Evolutionary conservation across 495 filamentous ascomycete species (phyloP), one percentile per base, ranked within the genome.

Genomic region (Podospora bellae-mahoneyi): DNA sequence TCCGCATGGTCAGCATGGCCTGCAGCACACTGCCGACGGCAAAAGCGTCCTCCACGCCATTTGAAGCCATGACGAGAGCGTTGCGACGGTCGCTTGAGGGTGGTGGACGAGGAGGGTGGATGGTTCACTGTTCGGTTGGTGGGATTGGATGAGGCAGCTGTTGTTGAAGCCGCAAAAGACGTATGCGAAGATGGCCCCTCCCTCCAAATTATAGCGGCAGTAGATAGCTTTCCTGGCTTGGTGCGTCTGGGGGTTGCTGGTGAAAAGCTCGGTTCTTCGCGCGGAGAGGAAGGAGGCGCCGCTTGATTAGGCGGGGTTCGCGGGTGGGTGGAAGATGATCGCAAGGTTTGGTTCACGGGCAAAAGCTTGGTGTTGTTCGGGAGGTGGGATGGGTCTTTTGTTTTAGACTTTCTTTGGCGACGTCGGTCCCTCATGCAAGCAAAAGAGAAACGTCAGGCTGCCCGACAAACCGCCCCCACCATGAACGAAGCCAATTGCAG

Each of bases 1-100:
- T 92, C 78, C 92, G 90, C 92, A 99, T 96, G 67, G 93, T 96
- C 76, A 88, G 83, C 81, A 97, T 86, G 67, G 96, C 96, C 72
- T 87, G 86, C 72, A 97, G 85, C 69, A 99, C 91, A 72, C 75
- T 78, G 65, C 75, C 75, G 74, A 92, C 90, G 75, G 86, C 87
- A 80, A 96, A 95, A 81, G 85, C 87, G 80, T 87, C 87, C 76
- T 85, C 83, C 64, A 84, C 78, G 67, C 82, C 79, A 74, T 89
- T 89, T 77, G 88, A 84, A 79, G 90, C 87, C 92, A 95, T 95
- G 67, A 69, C 75, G 71, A 65, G 67, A 69, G 69, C 30, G 55
- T 59, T 26, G 2, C 20, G 28, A 34, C 30, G 59, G 18, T 67
- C 54, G 66, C 20, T 48, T 10, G 39, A 16, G 39, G 7, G 39